phyloP scores from a whole-genome alignment of 176 grass and related monocot species.

The Avena atlantica region DNA sequence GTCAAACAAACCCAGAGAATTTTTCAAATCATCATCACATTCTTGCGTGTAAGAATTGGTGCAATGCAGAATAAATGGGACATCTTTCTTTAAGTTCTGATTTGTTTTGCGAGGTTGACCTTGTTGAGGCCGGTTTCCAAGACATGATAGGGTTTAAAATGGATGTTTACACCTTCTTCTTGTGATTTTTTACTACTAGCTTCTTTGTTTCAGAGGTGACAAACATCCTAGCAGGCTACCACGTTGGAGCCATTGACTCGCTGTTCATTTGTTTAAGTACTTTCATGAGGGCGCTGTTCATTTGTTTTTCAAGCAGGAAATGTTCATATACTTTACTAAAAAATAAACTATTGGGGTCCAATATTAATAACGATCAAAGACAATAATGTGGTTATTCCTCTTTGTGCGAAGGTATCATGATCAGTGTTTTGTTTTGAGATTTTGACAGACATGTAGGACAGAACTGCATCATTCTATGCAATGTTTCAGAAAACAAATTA shows the following conservation, averaged over 20 bases:
- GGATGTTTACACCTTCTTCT: neutral
- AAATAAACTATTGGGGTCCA: neutral
- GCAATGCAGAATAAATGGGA: neutral
- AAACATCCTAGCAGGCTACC: slow-evolving; percentile 24
- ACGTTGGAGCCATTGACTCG: slow-evolving; percentile 26
- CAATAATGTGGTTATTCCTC: neutral
- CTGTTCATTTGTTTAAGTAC: neutral
- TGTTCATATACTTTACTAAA: neutral
- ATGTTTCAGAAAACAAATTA: neutral
- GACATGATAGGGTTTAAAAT: slow-evolving; percentile 20
- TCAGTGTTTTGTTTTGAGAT: no score
- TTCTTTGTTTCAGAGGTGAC: neutral
- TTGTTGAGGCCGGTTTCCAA: neutral
- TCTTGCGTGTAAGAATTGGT: neutral
- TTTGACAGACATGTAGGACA: neutral
- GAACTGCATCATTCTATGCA: neutral
- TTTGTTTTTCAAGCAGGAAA: neutral
- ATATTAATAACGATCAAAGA: neutral
- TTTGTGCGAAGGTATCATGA: neutral
- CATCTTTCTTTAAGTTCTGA: neutral
- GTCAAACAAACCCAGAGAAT: neutral
- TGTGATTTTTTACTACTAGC: neutral
- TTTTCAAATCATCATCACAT: neutral
- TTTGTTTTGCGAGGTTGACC: slow-evolving; percentile 40
- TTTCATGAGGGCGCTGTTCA: neutral